Percentiles rank a stretch among this genome's conserved stretches.
Evolutionary conservation across 371 early-diverging fungal genomes (phyloP).

Genomic region (Parasitella parasitica): DNA sequence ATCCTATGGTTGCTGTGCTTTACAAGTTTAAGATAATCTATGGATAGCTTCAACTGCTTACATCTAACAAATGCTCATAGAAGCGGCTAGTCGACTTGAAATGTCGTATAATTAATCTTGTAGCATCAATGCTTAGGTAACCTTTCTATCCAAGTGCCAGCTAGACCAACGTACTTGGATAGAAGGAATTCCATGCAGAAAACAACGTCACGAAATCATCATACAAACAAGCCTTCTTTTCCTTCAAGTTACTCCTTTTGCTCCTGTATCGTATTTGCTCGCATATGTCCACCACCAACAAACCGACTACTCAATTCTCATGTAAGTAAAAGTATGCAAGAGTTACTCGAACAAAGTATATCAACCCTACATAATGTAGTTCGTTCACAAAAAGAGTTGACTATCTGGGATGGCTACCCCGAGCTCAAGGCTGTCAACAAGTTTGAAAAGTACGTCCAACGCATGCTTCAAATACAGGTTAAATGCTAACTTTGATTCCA

Average conservation of each 20-base stretch:
- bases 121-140: too few species aligned
- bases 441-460: conserved; percentile 60
- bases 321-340: conserved; percentile 32
- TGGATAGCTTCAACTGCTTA: too few species aligned
- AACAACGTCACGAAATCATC: not conserved
- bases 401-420: conserved; percentile 64
- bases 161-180: too few species aligned
- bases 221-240: not conserved
- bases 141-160: too few species aligned
- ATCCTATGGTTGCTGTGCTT: too few species aligned
- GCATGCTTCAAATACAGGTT: too few species aligned
- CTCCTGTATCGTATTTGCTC: conserved; percentile 8
- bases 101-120: too few species aligned
- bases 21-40: too few species aligned
- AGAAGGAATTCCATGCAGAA: not conserved
- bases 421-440: conserved; percentile 47
- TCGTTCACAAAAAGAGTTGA: conserved; percentile 68
- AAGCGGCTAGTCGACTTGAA: too few species aligned
- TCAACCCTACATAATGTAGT: conserved; percentile 32
- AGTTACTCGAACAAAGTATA: not conserved
- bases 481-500: not conserved
- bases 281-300: conserved; percentile 27
- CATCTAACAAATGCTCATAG: too few species aligned
- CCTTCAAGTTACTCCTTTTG: not conserved
- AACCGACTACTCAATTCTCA: conserved; percentile 52